phyloP scores from a whole-genome alignment of 441 rosid species.

The Syzygium syzygioides region DNA sequence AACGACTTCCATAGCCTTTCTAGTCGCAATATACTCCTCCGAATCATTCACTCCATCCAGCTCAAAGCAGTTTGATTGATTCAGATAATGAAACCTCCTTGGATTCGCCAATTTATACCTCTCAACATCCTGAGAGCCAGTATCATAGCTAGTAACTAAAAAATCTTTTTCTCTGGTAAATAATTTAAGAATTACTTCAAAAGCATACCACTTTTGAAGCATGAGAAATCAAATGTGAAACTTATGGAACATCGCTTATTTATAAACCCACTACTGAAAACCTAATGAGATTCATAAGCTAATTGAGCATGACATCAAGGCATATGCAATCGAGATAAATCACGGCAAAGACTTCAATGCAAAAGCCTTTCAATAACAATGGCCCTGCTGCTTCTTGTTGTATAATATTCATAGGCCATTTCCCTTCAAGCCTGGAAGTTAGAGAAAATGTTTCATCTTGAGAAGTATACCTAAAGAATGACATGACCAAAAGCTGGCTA shows the following conservation, averaged over 20 bases:
- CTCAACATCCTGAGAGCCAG: conserved; percentile 39
- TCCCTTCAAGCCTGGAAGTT: not conserved
- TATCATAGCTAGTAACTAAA: not conserved
- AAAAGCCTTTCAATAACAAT: not conserved
- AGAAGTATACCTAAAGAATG: not conserved
- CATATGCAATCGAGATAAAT: not conserved
- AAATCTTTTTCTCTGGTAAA: not conserved
- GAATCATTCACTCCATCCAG: conserved; percentile 63
- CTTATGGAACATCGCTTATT: not conserved
- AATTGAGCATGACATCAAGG: not conserved
- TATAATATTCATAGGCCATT: not conserved
- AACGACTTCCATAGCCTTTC: conserved; percentile 83
- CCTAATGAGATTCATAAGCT: not conserved
- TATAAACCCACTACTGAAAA: not conserved
- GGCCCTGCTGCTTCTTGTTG: not conserved
- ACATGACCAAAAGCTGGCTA: not conserved
- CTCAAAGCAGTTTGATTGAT: conserved; percentile 62
- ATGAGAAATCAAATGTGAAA: not conserved
- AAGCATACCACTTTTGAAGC: not conserved
- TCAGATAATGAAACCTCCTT: conserved; percentile 70
- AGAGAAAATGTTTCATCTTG: not conserved
- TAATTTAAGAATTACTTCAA: not conserved
- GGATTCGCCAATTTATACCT: conserved; percentile 63
- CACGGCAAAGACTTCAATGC: not conserved
- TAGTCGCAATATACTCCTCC: conserved; percentile 45